Percentiles rank a stretch among this genome's conserved stretches.
Evolutionary conservation across 2,329 filamentous ascomycete species (phyloP).

Genomic region (Fusarium coicis): DNA sequence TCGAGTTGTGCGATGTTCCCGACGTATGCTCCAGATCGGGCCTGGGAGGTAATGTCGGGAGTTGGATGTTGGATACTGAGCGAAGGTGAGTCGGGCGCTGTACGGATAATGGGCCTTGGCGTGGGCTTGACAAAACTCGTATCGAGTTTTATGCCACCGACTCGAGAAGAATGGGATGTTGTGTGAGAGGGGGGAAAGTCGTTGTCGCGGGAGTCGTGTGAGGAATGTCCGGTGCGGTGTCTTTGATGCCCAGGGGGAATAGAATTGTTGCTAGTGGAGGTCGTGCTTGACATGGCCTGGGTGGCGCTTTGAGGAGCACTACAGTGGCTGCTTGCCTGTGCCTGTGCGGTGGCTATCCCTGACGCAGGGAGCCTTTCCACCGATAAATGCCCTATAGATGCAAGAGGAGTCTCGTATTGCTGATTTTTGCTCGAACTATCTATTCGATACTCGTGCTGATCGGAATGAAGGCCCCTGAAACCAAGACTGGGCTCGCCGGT

Average conservation of each 20-base stretch:
- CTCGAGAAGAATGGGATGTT: slow-evolving; percentile 45
- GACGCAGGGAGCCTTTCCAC: slow-evolving; percentile 25
- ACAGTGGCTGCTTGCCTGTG: slow-evolving; percentile 34
- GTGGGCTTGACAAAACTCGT: slow-evolving; percentile 54
- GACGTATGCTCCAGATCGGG: slow-evolving; percentile 69
- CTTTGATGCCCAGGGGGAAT: slow-evolving; percentile 41
- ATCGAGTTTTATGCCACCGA: slow-evolving; percentile 57
- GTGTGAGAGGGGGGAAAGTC: slow-evolving; percentile 22
- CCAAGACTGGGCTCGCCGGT: slow-evolving; percentile 29
- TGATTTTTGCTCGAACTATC: slow-evolving; percentile 13
- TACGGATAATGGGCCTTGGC: slow-evolving; percentile 60
- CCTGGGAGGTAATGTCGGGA: slow-evolving; percentile 65
- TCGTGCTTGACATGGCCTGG: slow-evolving; percentile 30
- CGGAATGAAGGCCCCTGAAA: slow-evolving; percentile 38
- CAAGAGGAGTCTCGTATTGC: slow-evolving; percentile 41
- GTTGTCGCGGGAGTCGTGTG: slow-evolving; percentile 28
- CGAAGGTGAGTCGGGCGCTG: slow-evolving; percentile 56
- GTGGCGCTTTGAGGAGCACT: slow-evolving; percentile 31
- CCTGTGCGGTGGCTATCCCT: slow-evolving; percentile 33
- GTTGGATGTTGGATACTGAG: slow-evolving; percentile 66
- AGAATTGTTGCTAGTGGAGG: slow-evolving; percentile 32
- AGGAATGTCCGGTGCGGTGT: slow-evolving; percentile 35
- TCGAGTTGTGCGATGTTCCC: slow-evolving; percentile 80
- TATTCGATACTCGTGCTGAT: slow-evolving; percentile 25
- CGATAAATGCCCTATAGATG: slow-evolving; percentile 27